These are phyloP conservation scores for Tarenaya hassleriana DNA, from an alignment of 345 rosid species.

Conservation along the genomic window DNA sequence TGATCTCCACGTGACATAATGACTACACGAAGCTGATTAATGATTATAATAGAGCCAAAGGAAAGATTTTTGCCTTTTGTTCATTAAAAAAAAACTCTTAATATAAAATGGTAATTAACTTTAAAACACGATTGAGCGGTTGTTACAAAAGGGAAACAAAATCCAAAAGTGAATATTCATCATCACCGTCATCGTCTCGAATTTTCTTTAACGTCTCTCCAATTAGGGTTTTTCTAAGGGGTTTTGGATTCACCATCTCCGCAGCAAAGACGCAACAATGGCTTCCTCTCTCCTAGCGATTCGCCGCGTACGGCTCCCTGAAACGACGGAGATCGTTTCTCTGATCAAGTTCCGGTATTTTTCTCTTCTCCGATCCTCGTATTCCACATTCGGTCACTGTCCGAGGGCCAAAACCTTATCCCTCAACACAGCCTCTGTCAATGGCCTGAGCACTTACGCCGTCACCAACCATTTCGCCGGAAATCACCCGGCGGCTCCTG, in stretches of 20 bases:
- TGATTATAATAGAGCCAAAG: no score
- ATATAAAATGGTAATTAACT: no score
- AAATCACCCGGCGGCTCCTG: slow-evolving; percentile 13
- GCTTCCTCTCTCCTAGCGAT: slow-evolving; percentile 45
- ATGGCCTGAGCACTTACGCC: slow-evolving; percentile 39
- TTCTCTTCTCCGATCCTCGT: slow-evolving; percentile 19
- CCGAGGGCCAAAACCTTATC: slow-evolving; percentile 10
- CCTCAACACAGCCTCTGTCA: slow-evolving; percentile 20
- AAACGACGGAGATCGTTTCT: slow-evolving; percentile 19
- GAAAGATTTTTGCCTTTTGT: no score
- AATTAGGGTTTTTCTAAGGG: slow-evolving; percentile 29
- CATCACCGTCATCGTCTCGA: background rate
- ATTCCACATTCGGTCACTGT: slow-evolving; percentile 10
- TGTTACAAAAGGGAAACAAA: no score
- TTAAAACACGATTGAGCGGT: no score
- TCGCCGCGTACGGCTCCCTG: slow-evolving; percentile 31
- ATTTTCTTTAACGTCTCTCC: background rate
- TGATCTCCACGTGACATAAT: no score
- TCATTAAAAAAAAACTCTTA: no score
- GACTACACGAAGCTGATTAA: no score
- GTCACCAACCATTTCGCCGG: slow-evolving; percentile 30
- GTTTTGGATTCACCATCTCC: slow-evolving; percentile 21
- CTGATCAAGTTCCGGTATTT: slow-evolving; percentile 30
- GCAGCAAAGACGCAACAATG: slow-evolving; percentile 30
- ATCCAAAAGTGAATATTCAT: no score